Evolutionary conservation across 2,329 filamentous ascomycete genomes (phyloP).

Genomic region (Thermoascus crustaceus): DNA sequence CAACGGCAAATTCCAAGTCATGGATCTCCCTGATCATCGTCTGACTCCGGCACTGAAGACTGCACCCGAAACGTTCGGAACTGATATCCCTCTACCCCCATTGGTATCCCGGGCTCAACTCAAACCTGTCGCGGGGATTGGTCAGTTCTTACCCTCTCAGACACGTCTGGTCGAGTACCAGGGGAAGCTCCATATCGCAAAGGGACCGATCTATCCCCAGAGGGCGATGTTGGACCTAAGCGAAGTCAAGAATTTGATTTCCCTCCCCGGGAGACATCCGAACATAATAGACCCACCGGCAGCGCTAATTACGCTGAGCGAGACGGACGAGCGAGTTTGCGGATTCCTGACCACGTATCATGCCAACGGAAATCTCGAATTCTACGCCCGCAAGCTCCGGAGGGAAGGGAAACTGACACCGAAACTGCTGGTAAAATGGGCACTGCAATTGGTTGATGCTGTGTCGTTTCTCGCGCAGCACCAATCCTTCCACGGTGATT

Average conservation of each 20-base stretch:
- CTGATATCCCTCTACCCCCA: background rate
- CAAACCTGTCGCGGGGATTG: background rate
- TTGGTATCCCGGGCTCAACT: background rate
- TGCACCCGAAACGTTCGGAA: background rate
- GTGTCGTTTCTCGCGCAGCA: background rate
- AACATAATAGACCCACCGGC: background rate
- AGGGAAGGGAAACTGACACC: background rate
- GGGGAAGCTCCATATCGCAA: background rate
- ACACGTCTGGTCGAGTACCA: background rate
- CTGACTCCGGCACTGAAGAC: background rate
- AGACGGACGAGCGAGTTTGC: conserved; percentile 2
- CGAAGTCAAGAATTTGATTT: background rate
- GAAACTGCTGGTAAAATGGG: conserved; percentile 1
- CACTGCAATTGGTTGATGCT: background rate
- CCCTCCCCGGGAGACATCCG: background rate
- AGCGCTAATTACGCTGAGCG: conserved; percentile 1
- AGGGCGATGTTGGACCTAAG: background rate
- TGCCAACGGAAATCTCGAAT: conserved; percentile 1
- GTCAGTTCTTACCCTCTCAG: background rate
- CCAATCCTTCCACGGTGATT: background rate
- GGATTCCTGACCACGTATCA: conserved; percentile 2
- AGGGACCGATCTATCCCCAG: conserved; percentile 1
- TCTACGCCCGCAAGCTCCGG: background rate
- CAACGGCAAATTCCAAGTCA: background rate
- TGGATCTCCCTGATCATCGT: background rate